Evolutionary conservation across 2,329 filamentous ascomycete genomes (phyloP), one percentile per base, ranked within the genome.

Genomic region (Xylaria sp.): DNA sequence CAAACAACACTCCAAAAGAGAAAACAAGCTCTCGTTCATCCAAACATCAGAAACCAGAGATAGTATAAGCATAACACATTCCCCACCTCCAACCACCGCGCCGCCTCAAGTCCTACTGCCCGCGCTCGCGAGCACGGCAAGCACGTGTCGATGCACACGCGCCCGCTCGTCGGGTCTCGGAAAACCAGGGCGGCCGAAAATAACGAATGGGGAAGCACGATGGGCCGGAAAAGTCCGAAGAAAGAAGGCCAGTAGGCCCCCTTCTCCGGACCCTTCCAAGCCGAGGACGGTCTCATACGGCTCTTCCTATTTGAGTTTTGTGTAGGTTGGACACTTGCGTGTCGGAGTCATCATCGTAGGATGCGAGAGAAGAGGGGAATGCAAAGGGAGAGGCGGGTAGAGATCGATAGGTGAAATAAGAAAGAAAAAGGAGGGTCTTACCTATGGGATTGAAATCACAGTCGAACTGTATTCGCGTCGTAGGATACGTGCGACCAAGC

Each of bases 111-210:
- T 57, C 67, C 56, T 63, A 46, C 65, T 57, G 53, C 43, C 64
- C 70, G 55, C 58, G 69, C 67, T 65, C 7, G 14, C 57, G 66
- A n/a, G 57, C 71, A 55, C 70, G 74, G 73, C 72, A 74, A 74
- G 72, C 73, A 76, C 70, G 66, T 76, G 74, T 66, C 74, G 74
- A 71, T 76, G 73, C 74, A 75, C 73, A 71, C 72, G 68, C 70
- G 67, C 4, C 4, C 5, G 61, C 67, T 63, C 69, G 69, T 69
- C 69, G 60, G 38, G 60, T 60, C 38, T 60, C 49, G 61, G 61
- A 45, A 37, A 33, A 33, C 46, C 33, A 61, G 63, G 66, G 61
- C 58, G 31, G 40, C 47, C 61, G 4, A n/a, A 57, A 45, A 38
- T 42, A 50, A 65, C 69, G 58, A 59, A 64, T 62, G 68, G 70